Evolutionary conservation across 495 filamentous ascomycete species (phyloP).

Genomic region (Polyplosphaeria fusca): DNA sequence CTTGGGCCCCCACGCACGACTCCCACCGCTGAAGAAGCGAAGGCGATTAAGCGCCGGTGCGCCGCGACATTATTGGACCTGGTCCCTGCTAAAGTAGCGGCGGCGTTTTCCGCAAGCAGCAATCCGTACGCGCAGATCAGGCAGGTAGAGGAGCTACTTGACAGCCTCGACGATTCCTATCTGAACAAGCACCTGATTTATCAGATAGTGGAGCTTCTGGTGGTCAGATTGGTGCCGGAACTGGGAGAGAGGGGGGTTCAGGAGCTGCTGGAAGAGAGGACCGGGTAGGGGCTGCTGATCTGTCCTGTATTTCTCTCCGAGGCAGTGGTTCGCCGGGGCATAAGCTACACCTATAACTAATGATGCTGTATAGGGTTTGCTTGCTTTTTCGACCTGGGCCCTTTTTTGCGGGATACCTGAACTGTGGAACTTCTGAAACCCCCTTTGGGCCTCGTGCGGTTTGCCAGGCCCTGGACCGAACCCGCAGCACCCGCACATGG

Average conservation of each 20-base stretch:
- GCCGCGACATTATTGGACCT: conserved; percentile 51
- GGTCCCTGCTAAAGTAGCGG: conserved; percentile 48
- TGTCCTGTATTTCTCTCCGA: conserved; percentile 3
- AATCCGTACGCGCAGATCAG: conserved; percentile 42
- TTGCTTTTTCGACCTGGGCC: too few species aligned
- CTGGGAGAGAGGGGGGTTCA: conserved; percentile 67
- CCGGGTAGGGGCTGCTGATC: conserved; percentile 41
- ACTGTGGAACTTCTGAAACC: too few species aligned
- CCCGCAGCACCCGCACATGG: too few species aligned
- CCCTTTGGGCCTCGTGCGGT: too few species aligned
- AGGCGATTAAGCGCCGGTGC: conserved; percentile 55
- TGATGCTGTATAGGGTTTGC: too few species aligned
- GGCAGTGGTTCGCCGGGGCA: conserved; percentile 3
- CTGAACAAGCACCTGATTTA: conserved; percentile 89
- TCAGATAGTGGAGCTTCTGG: conserved; percentile 67
- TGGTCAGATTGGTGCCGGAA: conserved; percentile 81
- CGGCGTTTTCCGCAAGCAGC: conserved; percentile 54
- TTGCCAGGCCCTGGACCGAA: too few species aligned
- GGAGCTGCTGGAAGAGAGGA: conserved; percentile 70
- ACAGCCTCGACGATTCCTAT: conserved; percentile 75
- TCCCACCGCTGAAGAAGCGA: conserved; percentile 44
- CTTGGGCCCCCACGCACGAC: conserved; percentile 44
- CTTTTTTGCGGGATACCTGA: too few species aligned
- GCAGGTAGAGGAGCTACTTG: conserved; percentile 59
- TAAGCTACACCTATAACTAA: too few species aligned